Conservation (phyloP, 768 basidiomycete genomes). For the Leucosporidium creatinivorum region DNA sequence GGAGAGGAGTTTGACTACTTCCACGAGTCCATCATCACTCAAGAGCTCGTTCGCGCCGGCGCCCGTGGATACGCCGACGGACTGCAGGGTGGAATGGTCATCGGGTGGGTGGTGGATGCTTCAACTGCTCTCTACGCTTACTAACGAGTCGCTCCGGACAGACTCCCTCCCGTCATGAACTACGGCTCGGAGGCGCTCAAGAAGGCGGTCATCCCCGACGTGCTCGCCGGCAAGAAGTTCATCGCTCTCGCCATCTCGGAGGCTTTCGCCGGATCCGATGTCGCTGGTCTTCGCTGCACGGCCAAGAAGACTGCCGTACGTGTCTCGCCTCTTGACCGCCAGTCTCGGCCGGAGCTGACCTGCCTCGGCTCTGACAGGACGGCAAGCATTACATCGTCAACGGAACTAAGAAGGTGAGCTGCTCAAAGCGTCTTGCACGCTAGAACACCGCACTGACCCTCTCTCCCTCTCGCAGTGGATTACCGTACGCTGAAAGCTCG, state of each 20-base stretch:
- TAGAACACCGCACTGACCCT: background rate
- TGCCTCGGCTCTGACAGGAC: slow-evolving; percentile 7
- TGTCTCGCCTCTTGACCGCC: too few relatives aligned
- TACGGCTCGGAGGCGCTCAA: slow-evolving; percentile 32
- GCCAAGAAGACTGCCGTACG: slow-evolving; percentile 32
- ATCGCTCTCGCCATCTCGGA: slow-evolving; percentile 34
- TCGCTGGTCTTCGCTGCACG: slow-evolving; percentile 41
- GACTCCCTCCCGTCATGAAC: slow-evolving; percentile 33
- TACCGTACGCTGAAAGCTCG: slow-evolving; percentile 1
- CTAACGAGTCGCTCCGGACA: slow-evolving; percentile 60
- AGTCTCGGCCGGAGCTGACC: background rate
- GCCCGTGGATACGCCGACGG: slow-evolving; percentile 33
- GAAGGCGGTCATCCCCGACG: slow-evolving; percentile 29
- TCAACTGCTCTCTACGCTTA: slow-evolving; percentile 70
- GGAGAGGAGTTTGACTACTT: slow-evolving; percentile 87
- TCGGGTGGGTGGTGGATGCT: slow-evolving; percentile 41
- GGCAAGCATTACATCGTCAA: slow-evolving; percentile 37
- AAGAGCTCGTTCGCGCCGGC: slow-evolving; percentile 24
- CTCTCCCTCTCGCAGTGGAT: slow-evolving; percentile 8
- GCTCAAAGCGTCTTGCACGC: background rate
- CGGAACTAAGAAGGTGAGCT: slow-evolving; percentile 32
- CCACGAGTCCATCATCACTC: slow-evolving; percentile 53
- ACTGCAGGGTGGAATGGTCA: slow-evolving; percentile 3
- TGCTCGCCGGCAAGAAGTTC: slow-evolving; percentile 29
- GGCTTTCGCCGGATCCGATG: slow-evolving; percentile 34